Conservation (phyloP, 2,329 filamentous ascomycete species). For the Pseudogymnoascus sp. region DNA sequence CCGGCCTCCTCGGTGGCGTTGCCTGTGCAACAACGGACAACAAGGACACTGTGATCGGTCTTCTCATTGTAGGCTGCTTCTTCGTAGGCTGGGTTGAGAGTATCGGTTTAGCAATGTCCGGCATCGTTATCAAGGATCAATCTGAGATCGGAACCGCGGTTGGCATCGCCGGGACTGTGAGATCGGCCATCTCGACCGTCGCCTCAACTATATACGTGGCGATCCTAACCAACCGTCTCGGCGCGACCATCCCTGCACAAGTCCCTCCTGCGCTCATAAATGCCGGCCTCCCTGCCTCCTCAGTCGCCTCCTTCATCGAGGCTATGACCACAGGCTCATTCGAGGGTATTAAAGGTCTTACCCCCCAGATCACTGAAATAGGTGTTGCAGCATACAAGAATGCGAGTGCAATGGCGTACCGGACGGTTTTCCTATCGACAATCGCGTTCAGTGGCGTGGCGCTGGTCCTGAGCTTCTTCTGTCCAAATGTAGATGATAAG, state of each 20-base stretch:
- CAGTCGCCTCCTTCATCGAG: conserved; percentile 32
- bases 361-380: conserved; percentile 27
- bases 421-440: conserved; percentile 33
- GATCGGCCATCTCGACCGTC: conserved; percentile 33
- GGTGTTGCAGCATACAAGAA: conserved; percentile 30
- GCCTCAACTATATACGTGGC: conserved; percentile 33
- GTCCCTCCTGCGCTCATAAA: conserved; percentile 32
- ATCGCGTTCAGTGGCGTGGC: conserved; percentile 33
- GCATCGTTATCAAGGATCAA: conserved; percentile 32
- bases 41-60: conserved; percentile 27
- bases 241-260: conserved; percentile 27
- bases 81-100: conserved; percentile 35
- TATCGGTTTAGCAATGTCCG: conserved; percentile 33
- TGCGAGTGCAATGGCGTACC: conserved; percentile 33
- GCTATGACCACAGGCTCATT: conserved; percentile 30
- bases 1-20: conserved; percentile 32
- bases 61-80: conserved; percentile 28
- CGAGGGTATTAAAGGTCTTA: conserved; percentile 29
- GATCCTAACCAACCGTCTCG: conserved; percentile 32
- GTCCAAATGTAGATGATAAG: conserved; percentile 33
- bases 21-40: conserved; percentile 24
- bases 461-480: conserved; percentile 29
- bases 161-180: conserved; percentile 34
- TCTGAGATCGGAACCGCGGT: conserved; percentile 32
- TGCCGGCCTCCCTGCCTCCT: conserved; percentile 34